Base-by-base conservation (phyloP, 352 stramenopile genomes). In the Hyaloperonospora arabidopsidis region DNA sequence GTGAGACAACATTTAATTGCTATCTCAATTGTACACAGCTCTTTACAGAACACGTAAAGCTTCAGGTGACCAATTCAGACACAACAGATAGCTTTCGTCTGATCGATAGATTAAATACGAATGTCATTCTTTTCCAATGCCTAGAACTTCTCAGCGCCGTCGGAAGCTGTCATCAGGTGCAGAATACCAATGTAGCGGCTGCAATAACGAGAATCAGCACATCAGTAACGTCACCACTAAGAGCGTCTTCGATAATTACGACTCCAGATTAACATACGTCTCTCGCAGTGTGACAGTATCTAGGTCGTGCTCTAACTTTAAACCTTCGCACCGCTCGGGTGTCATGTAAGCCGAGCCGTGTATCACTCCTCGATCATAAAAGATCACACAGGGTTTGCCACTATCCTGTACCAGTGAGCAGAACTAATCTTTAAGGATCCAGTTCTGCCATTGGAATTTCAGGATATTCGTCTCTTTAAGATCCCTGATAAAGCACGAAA, bases 51-150 rank as follows among this genome's bases (percentile, higher is more conserved):
- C 11, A 94, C 70, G 53, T 80, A 89, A 39, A 91, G 76, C 55
- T 92, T 90, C 5, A 83, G 81, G 63, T 93, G 83, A 14, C 81
- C 83, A 54, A 87, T 87, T 84, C 86, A 95, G 7, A 74, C 79
- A 52, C 64, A 68, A 55, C 76, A 89, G 41, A 97, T 68, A n/a
- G 79, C 78, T 3, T 74, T 72, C n/a, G 95, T 93, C 59, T 96
- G 46, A 21, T 97, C 87, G 21, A 94, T 68, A 13, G 77, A 92
- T 79, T 99, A 95, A n/a, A 87, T 97, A 36, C 96, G 77, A 22
- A 92, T 95, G 41, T 76, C 76, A 70, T 99, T 99, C 65, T 98
- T 99, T 21, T 97, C 94, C 35, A 97, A 68, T 14, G 95, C 95
- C 70, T 99, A 99, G 64, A 95, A 97, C 53, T 87, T 79, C 51